Percentiles rank a stretch among this genome's conserved stretches.
phyloP scores from a whole-genome alignment of 1,284 basidiomycete genomes.

The Papiliotrema terrestris region DNA sequence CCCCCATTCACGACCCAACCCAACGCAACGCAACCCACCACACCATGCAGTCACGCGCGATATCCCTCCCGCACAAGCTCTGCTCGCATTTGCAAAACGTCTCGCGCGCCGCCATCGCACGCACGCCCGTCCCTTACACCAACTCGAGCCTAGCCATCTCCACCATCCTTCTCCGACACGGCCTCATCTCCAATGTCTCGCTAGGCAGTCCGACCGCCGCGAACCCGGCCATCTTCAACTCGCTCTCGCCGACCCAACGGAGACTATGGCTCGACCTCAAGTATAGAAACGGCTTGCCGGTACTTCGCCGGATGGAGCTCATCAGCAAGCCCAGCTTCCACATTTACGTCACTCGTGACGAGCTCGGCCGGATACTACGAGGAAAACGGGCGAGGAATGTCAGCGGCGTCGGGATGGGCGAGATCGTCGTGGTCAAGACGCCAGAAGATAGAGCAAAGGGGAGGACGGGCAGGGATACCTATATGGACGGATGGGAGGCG shows the following conservation, averaged over 20 bases:
- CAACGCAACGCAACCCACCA: too few species aligned
- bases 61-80: conserved; percentile 41
- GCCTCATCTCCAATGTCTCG: conserved; percentile 44
- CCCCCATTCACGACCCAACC: too few species aligned
- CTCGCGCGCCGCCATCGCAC: conserved; percentile 39
- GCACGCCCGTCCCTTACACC: conserved; percentile 45
- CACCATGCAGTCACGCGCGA: conserved; percentile 19
- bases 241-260: conserved; percentile 28
- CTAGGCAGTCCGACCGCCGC: conserved; percentile 40
- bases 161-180: conserved; percentile 45
- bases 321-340: conserved; percentile 41
- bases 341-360: conserved; percentile 32
- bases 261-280: conserved; percentile 46
- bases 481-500: conserved; percentile 50
- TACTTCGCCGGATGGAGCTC: conserved; percentile 38
- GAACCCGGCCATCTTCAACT: conserved; percentile 31
- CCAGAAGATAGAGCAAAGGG: conserved; percentile 14
- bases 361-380: conserved; percentile 42
- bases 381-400: conserved; percentile 46
- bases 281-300: conserved; percentile 44
- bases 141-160: conserved; percentile 41
- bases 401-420: conserved; percentile 43
- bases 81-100: conserved; percentile 46
- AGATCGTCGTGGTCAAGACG: conserved; percentile 44
- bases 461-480: conserved; percentile 25